Evolutionary conservation across 2,329 filamentous ascomycete species (phyloP).

Genomic region (Alternaria ethzedia): DNA sequence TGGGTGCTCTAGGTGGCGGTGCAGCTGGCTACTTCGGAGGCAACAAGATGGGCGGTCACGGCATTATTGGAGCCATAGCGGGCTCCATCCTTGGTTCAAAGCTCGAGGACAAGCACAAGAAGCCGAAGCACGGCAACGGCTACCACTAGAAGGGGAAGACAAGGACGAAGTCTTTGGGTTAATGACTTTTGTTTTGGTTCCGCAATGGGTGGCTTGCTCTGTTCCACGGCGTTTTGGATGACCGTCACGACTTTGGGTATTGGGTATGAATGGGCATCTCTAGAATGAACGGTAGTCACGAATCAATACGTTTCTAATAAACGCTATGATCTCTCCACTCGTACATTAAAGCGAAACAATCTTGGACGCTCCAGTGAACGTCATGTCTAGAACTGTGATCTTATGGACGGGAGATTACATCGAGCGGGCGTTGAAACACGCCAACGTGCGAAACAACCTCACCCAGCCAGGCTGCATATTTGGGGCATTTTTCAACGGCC

Average conservation of each 20-base stretch:
- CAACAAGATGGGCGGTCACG: conserved; percentile 61
- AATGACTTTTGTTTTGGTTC: neutral
- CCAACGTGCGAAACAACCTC: neutral
- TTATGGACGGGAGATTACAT: neutral
- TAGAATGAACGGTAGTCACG: conserved; percentile 6
- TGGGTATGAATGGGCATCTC: neutral
- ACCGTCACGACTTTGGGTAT: neutral
- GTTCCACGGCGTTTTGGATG: conserved; percentile 3
- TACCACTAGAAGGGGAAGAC: conserved; percentile 11
- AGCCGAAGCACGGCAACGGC: conserved; percentile 33
- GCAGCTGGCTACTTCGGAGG: conserved; percentile 64
- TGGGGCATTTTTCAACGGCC: conserved; percentile 2
- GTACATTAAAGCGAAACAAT: neutral
- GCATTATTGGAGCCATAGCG: conserved; percentile 63
- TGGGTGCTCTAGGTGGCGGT: conserved; percentile 63
- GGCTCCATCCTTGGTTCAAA: conserved; percentile 64
- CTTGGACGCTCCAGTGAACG: neutral
- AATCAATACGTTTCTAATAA: neutral
- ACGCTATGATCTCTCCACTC: neutral
- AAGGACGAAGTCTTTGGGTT: neutral
- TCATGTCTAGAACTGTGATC: neutral
- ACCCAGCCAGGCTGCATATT: neutral
- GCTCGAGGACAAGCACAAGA: conserved; percentile 61
- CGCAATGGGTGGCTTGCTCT: neutral
- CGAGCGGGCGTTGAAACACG: conserved; percentile 8